phyloP scores from a whole-genome alignment of 2,329 filamentous ascomycete genomes.

The Aspergillus pseudotamarii region DNA sequence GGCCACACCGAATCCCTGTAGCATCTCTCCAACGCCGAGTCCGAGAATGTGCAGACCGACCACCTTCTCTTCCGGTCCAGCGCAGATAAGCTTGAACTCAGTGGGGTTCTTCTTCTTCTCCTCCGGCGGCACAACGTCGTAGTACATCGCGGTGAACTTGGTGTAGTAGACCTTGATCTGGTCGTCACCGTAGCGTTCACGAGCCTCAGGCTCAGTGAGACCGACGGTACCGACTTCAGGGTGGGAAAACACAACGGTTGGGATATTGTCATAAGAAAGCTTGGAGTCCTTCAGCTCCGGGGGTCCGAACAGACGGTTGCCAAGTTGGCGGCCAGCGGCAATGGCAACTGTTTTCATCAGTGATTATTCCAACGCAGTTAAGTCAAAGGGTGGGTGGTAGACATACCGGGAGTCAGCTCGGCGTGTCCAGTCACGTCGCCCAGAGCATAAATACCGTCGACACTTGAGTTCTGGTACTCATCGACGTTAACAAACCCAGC shows the following conservation, averaged over 20 bases:
- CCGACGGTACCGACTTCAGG: constrained; percentile 54
- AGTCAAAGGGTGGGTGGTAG: too few species aligned
- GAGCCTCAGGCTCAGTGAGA: constrained; percentile 53
- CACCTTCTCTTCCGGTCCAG: constrained; percentile 53
- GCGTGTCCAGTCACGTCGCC: constrained; percentile 56
- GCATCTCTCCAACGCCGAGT: constrained; percentile 62
- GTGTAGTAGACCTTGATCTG: constrained; percentile 55
- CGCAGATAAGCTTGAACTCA: constrained; percentile 54
- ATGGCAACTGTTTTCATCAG: constrained; percentile 47
- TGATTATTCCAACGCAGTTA: neutral
- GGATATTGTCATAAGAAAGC: constrained; percentile 54
- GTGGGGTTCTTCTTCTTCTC: constrained; percentile 55
- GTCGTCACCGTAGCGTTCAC: constrained; percentile 51
- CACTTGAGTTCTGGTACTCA: constrained; percentile 54
- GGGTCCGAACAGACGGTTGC: constrained; percentile 54
- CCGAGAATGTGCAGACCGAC: constrained; percentile 55
- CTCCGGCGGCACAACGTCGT: constrained; percentile 49
- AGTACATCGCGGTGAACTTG: constrained; percentile 54
- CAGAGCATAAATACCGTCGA: constrained; percentile 52
- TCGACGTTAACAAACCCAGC: constrained; percentile 50
- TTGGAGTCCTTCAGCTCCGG: constrained; percentile 47
- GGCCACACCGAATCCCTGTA: constrained; percentile 75
- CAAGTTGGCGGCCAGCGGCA: constrained; percentile 53
- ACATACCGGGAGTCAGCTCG: constrained; percentile 53
- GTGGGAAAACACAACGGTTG: constrained; percentile 57